Conservation (phyloP, 176 grass and related monocot species). For the Aegilops sharonensis region DNA sequence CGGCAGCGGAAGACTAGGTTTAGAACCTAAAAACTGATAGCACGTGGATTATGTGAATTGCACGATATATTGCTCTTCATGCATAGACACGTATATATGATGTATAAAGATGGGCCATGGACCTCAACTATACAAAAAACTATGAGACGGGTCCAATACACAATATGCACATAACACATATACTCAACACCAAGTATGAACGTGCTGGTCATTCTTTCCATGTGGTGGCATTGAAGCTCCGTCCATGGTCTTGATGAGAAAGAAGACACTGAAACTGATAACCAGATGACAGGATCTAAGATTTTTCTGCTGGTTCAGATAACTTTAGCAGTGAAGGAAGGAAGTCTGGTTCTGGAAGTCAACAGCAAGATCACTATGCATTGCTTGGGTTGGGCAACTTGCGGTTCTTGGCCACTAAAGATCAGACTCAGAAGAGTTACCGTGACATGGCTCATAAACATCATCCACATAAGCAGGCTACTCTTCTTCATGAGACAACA, state of each 20-base stretch:
- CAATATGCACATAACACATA: too few species aligned
- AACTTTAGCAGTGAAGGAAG: slow-evolving; percentile 82
- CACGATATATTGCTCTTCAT: too few species aligned
- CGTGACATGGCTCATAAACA: slow-evolving; percentile 91
- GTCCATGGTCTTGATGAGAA: slow-evolving; percentile 56
- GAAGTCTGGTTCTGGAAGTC: slow-evolving; percentile 70
- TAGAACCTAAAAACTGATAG: too few species aligned
- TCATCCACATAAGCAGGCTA: slow-evolving; percentile 91
- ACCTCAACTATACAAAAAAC: too few species aligned
- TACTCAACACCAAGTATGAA: slow-evolving; percentile 47
- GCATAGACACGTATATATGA: too few species aligned
- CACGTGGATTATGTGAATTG: too few species aligned
- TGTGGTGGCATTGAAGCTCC: slow-evolving; percentile 62
- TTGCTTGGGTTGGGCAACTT: slow-evolving; percentile 80
- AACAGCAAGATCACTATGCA: slow-evolving; percentile 94
- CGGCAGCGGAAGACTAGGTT: too few species aligned
- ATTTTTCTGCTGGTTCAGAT: slow-evolving; percentile 56
- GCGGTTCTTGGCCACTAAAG: slow-evolving; percentile 92
- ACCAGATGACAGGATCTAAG: slow-evolving; percentile 78
- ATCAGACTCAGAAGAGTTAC: slow-evolving; percentile 92
- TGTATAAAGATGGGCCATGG: too few species aligned
- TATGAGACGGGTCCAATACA: too few species aligned
- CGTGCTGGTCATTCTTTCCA: slow-evolving; percentile 94
- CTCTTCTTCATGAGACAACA: slow-evolving; percentile 66
- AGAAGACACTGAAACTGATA: slow-evolving; percentile 68